phyloP scores from a whole-genome alignment of 2,329 filamentous ascomycete genomes.

The Fusarium oligoseptatum region DNA sequence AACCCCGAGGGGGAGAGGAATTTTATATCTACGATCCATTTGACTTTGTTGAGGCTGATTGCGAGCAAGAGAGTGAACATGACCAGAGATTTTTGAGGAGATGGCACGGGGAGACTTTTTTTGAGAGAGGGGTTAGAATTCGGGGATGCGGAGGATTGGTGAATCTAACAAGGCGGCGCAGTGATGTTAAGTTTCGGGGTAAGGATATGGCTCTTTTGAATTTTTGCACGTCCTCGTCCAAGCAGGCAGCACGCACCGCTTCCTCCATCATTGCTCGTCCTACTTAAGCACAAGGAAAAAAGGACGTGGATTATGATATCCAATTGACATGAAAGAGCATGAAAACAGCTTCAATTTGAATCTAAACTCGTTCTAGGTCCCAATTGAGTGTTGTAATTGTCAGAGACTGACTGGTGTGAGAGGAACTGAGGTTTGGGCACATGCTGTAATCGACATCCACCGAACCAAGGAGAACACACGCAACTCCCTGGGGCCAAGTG shows the following conservation, averaged over 20 bases:
- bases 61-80: background rate
- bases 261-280: background rate
- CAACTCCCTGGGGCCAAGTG: fast-evolving
- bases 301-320: background rate
- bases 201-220: background rate
- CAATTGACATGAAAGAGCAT: background rate
- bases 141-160: background rate
- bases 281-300: background rate
- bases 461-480: background rate
- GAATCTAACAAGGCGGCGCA: background rate
- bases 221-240: background rate
- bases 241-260: background rate
- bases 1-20: background rate
- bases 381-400: background rate
- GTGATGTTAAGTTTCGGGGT: background rate
- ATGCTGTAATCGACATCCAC: background rate
- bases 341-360: background rate
- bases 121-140: background rate
- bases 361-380: background rate
- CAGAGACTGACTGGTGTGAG: background rate
- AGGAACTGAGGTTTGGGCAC: background rate
- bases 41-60: background rate
- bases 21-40: background rate
- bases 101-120: background rate
- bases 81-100: background rate